Conservation (phyloP, 805 yeast species). For the Maudiozyma serrabonitensis region DNA sequence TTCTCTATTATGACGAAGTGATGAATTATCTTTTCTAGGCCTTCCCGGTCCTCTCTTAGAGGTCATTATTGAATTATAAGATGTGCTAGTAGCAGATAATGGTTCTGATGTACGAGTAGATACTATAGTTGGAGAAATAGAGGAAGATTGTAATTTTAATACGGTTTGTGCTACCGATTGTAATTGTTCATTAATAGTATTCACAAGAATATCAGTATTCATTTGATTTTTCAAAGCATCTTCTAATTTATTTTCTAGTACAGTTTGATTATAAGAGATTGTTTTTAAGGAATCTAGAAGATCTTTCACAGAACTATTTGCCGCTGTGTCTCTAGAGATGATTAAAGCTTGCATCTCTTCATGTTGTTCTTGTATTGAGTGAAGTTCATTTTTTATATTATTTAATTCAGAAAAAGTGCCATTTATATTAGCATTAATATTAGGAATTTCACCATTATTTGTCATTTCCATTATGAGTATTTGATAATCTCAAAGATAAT, state of each 20-base stretch:
- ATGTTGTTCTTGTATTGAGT: conserved; percentile 7
- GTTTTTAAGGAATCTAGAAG: conserved; percentile 22
- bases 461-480: too few species aligned
- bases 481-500: too few species aligned
- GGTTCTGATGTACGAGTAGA: background rate
- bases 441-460: background rate
- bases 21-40: conserved; percentile 21
- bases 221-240: conserved; percentile 29
- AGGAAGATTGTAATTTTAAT: background rate
- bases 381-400: background rate
- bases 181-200: conserved; percentile 18
- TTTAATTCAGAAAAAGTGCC: background rate
- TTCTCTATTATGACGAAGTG: background rate
- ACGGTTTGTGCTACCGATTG: conserved; percentile 5
- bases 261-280: conserved; percentile 27
- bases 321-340: conserved; percentile 10
- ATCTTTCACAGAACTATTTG: conserved; percentile 15
- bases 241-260: conserved; percentile 28
- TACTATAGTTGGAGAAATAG: background rate
- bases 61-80: background rate
- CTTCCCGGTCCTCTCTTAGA: conserved; percentile 28
- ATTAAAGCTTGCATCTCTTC: conserved; percentile 13
- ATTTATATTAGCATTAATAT: background rate
- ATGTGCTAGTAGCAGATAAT: background rate
- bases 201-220: conserved; percentile 28